Base-by-base conservation (phyloP, 148 eudicot genomes). In the Tetragonia tetragonoides region DNA sequence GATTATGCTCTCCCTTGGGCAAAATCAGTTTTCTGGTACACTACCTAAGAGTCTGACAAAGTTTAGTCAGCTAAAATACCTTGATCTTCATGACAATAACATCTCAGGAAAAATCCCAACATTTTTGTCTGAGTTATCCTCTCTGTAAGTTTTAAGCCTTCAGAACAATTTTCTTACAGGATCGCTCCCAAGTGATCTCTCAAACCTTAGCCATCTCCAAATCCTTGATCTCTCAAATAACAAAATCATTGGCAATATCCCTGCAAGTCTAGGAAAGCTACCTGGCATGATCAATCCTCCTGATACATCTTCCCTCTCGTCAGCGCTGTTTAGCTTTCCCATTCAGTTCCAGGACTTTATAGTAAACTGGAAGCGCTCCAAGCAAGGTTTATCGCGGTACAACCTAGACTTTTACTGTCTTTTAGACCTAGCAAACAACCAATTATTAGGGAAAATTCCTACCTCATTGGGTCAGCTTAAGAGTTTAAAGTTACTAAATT, bases 161-260 rank as follows among this genome's bases (percentile, higher is more conserved):
- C 73, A 84, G 20, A 88, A 84, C 84, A 88, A 86, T 71, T 81
- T 84, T 68, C 78, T 80, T 8, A 67, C 81, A 67, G 92, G 92
- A 23, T 72, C 86, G 17, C 67, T 89, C 42, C 88, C 88, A 14
- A 46, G 76, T n/a, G 68, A 20, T n/a, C 71, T 89, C 44, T 73
- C 81, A 21, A 87, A 82, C 63, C 85, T 85, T 10, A 80, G 79
- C 16, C 76, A 42, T 10, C 88, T 89, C 11, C 90, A 80, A 66
- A 89, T 89, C 62, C 87, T 89, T 7, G 90, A 89, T 53, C 73
- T 89, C 23, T 89, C 90, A 1, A 23, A 59, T 53, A 89, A 89
- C 78, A 79, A 82, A 12, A 79, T 89, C 37, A 74, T 49, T 0
- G 82, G 83, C 38, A 68, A 64, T 59, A 89, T 89, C 41, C 85